Percentiles rank a stretch among this genome's conserved stretches.
These are phyloP conservation scores for Fusarium virguliforme DNA, from an alignment of 2,329 filamentous ascomycete genomes.

Conservation along the genomic window DNA sequence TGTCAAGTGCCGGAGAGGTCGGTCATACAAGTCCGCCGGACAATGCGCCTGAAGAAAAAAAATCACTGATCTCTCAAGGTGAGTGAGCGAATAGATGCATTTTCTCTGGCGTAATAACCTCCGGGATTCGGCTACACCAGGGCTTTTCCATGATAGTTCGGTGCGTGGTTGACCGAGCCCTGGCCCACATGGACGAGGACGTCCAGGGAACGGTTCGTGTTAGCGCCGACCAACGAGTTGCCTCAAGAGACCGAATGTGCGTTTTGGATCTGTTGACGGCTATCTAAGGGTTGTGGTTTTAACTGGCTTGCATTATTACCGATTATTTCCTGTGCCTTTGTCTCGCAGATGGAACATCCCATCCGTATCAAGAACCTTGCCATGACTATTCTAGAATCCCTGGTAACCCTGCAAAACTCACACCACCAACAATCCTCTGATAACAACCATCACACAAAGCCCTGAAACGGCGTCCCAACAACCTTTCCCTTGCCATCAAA, in stretches of 20 bases:
- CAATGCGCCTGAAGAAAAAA: neutral
- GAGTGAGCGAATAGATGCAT: constrained; percentile 34
- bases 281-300: constrained; percentile 3
- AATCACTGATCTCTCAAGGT: constrained; percentile 23
- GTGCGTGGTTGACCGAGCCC: constrained; percentile 35
- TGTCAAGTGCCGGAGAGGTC: constrained; percentile 2
- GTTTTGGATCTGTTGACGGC: neutral
- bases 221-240: constrained; percentile 3
- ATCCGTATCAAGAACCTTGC: neutral
- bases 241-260: neutral
- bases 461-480: constrained; percentile 67
- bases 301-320: neutral
- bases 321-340: neutral
- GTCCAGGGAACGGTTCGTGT: constrained; percentile 23
- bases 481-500: constrained; percentile 75
- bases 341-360: constrained; percentile 7
- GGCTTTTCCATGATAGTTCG: neutral
- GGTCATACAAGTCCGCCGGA: constrained; percentile 42
- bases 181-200: constrained; percentile 37
- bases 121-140: constrained; percentile 47
- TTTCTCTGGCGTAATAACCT: constrained; percentile 13
- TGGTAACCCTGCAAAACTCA: neutral
- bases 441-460: constrained; percentile 39
- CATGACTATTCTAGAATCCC: neutral
- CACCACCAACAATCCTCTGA: neutral